Evolutionary conservation across 2,329 filamentous ascomycete species (phyloP), one percentile per base, ranked within the genome.

Genomic region (Hymenoscyphus fructigenus): DNA sequence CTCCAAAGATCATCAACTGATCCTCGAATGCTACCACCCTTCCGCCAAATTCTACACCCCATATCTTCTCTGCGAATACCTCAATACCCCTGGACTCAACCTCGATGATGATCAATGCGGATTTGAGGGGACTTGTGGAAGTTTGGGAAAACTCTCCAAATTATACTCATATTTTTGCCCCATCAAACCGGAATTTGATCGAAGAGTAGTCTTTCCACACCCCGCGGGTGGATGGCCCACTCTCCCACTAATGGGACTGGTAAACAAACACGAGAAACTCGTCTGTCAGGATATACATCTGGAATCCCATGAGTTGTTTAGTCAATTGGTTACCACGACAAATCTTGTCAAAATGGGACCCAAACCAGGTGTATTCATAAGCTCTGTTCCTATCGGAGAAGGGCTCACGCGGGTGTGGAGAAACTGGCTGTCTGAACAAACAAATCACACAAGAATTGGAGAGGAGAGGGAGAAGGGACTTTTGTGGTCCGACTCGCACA

Each of bases 1-100:
- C 2, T 77, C 89, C 7, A 65, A 65, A 59, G 83, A 86, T 44
- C 85, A 91, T 72, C 85, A 88, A 62, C 78, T 95, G 47, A 85
- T 93, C 44, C 84, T 96, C 53, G 91, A 94, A 78, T 92, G 90
- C 75, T 93, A 90, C 73, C 91, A 90, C 68, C 91, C 91, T 0
- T 86, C 82, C 67, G 87, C 84, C 28, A 89, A 88, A 75, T 80
- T 90, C 59, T 88, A 84, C 5, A 88, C 90, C 23, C 89, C 91
- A 0, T 88, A 87, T 62, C 82, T 92, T 14, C 84, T 84, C 73
- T 93, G 91, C 76, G 81, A 86, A 56, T 89, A 89, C 67, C 79
- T 88, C 12, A 86, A 84, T 34, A 92, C 88, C 1, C 81, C 87
- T 68, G 65, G 63, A 10, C 23, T 65, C 9, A 83, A n/a, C 2